A percentile compares a stretch with the other conserved stretches of the same genome.
These are phyloP conservation scores for Aspergillus carbonarius DNA, from an alignment of 2,329 filamentous ascomycete species.

Conservation along the genomic window DNA sequence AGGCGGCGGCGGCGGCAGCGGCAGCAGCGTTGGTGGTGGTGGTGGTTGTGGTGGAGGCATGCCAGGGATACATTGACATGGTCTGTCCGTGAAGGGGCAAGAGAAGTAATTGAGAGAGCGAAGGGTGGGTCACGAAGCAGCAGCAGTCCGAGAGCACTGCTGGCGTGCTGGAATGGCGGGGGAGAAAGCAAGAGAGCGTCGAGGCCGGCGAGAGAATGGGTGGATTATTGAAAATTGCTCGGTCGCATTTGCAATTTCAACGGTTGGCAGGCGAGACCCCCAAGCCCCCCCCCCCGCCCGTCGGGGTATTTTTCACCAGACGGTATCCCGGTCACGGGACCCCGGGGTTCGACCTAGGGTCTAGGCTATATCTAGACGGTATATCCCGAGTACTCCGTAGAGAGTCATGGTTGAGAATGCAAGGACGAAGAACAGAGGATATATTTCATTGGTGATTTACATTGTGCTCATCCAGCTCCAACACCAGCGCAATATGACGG, in stretches of 20 bases:
- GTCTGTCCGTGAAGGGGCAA: neutral
- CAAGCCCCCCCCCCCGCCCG: too few species aligned
- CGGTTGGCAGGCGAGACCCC: neutral
- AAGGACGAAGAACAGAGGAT: neutral
- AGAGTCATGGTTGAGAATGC: neutral
- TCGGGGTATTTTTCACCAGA: neutral
- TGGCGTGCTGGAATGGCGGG: neutral
- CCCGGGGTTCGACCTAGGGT: too few species aligned
- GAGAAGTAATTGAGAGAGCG: neutral
- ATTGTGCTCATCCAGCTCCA: slow-evolving; percentile 7
- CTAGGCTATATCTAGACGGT: too few species aligned
- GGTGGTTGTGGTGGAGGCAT: slow-evolving; percentile 10
- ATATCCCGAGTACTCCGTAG: neutral
- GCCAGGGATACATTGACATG: slow-evolving; percentile 22
- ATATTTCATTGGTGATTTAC: slow-evolving; percentile 7
- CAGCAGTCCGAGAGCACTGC: neutral
- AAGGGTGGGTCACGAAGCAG: neutral
- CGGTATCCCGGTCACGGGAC: slow-evolving; percentile 7
- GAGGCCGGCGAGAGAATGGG: neutral
- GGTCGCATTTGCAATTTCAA: slow-evolving; percentile 20
- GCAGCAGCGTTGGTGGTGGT: neutral
- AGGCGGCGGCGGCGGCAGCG: neutral
- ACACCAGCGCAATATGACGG: slow-evolving; percentile 8
- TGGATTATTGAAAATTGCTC: slow-evolving; percentile 13
- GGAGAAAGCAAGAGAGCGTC: neutral